phyloP scores from a whole-genome alignment of 345 rosid genomes.

The Reutealis trisperma region DNA sequence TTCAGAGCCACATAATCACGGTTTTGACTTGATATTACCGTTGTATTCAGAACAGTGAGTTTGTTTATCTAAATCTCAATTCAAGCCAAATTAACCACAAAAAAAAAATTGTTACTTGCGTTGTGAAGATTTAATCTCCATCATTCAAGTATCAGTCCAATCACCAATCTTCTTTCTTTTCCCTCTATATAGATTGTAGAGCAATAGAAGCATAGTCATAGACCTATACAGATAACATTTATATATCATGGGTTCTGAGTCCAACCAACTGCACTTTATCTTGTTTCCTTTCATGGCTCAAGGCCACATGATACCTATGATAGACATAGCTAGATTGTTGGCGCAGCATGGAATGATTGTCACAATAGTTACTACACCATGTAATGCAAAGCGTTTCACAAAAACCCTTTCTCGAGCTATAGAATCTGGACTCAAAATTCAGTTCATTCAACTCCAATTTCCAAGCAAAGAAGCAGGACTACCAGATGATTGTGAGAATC shows the following conservation, averaged over 20 bases:
- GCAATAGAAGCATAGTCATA: no score
- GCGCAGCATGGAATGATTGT: constrained; percentile 8
- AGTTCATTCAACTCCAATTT: constrained; percentile 1
- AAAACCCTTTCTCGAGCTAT: constrained; percentile 19
- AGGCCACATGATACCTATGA: constrained; percentile 32
- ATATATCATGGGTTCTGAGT: background rate
- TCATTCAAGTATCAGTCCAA: no score
- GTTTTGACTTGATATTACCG: no score
- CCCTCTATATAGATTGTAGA: no score
- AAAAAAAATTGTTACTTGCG: no score
- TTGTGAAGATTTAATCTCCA: no score
- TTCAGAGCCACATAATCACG: no score
- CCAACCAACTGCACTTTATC: constrained; percentile 3
- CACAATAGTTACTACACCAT: background rate
- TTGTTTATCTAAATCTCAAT: no score
- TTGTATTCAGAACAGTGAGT: no score
- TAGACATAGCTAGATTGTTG: constrained; percentile 25
- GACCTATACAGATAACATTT: no score
- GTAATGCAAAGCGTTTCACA: constrained; percentile 27
- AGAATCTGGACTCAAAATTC: constrained; percentile 25
- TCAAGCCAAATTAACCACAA: no score
- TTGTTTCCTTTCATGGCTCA: constrained; percentile 23
- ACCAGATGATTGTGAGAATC: constrained; percentile 18
- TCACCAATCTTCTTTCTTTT: no score
- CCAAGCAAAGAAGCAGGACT: constrained; percentile 20